Conservation (phyloP, 441 rosid genomes). For the Erysimum pusillum region DNA sequence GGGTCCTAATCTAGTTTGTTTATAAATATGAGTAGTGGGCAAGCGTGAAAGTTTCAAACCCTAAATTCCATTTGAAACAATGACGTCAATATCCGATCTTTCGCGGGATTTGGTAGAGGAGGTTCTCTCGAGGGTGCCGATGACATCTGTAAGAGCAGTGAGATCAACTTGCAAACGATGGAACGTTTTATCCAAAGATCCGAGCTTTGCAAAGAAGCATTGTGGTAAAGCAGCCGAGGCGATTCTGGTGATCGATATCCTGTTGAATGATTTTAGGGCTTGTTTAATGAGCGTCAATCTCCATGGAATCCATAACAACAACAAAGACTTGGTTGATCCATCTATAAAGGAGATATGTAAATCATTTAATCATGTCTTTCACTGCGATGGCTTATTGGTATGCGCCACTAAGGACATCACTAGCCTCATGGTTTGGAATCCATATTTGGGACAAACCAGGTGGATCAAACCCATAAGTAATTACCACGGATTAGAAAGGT, state of each 20-base stretch:
- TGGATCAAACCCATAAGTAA: not conserved
- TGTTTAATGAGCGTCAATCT: not conserved
- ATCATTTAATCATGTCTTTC: not conserved
- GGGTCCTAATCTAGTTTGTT: too few relatives aligned
- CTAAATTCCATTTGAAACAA: not conserved
- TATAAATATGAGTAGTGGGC: not conserved
- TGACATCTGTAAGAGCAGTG: not conserved
- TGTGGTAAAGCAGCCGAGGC: not conserved
- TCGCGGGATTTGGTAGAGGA: not conserved
- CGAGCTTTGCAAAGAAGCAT: too few relatives aligned
- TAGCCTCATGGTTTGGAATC: not conserved
- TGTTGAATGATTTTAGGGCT: not conserved
- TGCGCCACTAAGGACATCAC: too few relatives aligned
- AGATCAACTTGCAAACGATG: constrained; percentile 13
- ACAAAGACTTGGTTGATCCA: not conserved
- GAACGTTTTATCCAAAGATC: not conserved
- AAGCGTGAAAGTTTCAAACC: not conserved
- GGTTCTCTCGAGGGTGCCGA: not conserved
- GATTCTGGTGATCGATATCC: too few relatives aligned
- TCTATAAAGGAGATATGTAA: not conserved
- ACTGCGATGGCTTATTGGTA: not conserved
- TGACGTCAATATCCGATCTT: not conserved
- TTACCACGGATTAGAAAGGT: not conserved
- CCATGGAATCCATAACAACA: not conserved
- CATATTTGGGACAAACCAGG: not conserved